Evolutionary conservation across 345 rosid genomes (phyloP).

Genomic region (Acer yangbiense): DNA sequence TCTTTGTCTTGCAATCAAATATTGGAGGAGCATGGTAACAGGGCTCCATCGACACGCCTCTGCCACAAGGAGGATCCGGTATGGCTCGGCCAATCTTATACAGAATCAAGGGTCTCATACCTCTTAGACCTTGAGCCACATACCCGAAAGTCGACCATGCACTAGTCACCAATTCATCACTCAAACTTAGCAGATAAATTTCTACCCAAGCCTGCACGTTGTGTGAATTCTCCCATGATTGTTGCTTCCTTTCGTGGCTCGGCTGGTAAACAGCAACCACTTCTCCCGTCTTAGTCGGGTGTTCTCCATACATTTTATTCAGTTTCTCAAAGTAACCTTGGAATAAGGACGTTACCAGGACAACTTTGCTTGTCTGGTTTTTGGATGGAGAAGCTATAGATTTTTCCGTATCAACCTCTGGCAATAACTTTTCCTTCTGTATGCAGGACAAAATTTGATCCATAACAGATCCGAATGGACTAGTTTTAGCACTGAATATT

Average conservation of each 20-base stretch:
- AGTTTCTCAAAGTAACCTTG: conserved; percentile 15
- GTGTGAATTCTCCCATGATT: conserved; percentile 4
- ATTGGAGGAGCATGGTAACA: conserved; percentile 14
- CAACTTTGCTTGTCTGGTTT: conserved; percentile 9
- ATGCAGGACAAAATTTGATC: conserved; percentile 16
- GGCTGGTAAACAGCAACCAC: conserved; percentile 18
- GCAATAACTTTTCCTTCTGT: conserved; percentile 16
- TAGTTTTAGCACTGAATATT: conserved; percentile 3
- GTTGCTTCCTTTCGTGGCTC: conserved; percentile 1
- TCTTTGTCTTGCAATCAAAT: conserved; percentile 13
- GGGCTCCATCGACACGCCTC: conserved; percentile 12
- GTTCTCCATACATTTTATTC: neutral
- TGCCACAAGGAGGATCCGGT: conserved; percentile 11
- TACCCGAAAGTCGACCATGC: conserved; percentile 16
- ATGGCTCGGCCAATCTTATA: neutral
- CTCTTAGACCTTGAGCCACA: conserved; percentile 16
- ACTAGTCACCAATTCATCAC: conserved; percentile 11
- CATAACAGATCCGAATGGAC: conserved; percentile 15
- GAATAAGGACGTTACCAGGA: conserved; percentile 19
- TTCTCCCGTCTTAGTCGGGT: conserved; percentile 15
- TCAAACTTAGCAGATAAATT: conserved; percentile 10
- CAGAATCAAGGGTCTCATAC: conserved; percentile 17
- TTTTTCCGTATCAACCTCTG: conserved; percentile 1
- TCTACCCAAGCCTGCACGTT: conserved; percentile 21
- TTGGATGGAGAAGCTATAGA: neutral